Evolutionary conservation across 1,139 yeast species (phyloP).

Genomic region (Wickerhamomyces sp.): DNA sequence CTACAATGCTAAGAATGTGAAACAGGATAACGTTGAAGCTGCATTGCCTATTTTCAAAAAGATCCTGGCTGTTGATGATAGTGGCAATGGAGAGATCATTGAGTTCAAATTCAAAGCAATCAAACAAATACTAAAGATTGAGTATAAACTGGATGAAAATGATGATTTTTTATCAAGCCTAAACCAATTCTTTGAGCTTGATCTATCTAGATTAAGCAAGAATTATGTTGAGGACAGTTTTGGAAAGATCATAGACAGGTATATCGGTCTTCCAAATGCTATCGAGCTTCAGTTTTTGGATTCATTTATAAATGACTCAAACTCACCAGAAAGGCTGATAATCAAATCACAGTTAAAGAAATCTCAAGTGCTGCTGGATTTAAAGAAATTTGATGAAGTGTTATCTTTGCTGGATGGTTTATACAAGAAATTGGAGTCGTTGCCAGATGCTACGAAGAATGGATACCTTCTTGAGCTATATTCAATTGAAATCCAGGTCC

Average conservation of each 20-base stretch:
- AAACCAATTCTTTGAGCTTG: conserved; percentile 28
- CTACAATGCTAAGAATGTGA: conserved; percentile 56
- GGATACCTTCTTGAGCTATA: conserved; percentile 55
- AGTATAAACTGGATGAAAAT: conserved; percentile 32
- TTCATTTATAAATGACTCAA: conserved; percentile 18
- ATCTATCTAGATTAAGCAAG: conserved; percentile 28
- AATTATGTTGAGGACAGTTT: conserved; percentile 61
- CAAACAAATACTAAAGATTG: conserved; percentile 62
- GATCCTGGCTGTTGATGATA: conserved; percentile 7
- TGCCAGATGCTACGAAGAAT: conserved; percentile 39
- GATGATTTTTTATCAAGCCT: conserved; percentile 33
- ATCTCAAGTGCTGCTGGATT: conserved; percentile 43
- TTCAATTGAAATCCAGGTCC: conserved; percentile 58
- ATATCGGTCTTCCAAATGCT: conserved; percentile 26
- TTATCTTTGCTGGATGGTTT: conserved; percentile 36
- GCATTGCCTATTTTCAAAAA: conserved; percentile 33
- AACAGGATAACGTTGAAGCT: conserved; percentile 50
- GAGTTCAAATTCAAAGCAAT: conserved; percentile 46
- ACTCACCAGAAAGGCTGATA: conserved; percentile 48
- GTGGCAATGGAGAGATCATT: conserved; percentile 6
- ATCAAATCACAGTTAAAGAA: conserved; percentile 50
- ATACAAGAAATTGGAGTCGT: conserved; percentile 34
- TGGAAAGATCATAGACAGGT: conserved; percentile 47
- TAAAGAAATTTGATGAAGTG: conserved; percentile 34
- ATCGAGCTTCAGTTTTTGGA: conserved; percentile 16